Evolutionary conservation across 1,284 basidiomycete genomes (phyloP), one percentile per base, ranked within the genome.

Genomic region (Malassezia obtusa): DNA sequence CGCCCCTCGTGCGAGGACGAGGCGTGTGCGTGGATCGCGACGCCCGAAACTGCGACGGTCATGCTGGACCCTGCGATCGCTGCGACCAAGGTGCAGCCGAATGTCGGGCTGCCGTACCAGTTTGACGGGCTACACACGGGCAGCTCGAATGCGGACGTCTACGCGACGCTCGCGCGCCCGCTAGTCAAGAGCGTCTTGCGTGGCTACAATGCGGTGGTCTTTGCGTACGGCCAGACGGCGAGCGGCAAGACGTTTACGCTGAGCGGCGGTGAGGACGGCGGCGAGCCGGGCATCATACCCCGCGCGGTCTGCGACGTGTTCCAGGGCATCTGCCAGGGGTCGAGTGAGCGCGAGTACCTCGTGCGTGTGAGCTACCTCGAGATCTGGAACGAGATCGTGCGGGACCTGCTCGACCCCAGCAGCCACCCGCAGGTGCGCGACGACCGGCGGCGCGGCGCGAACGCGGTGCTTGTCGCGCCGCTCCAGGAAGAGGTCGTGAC

Each of bases 371-470:
- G 87, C 3, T 95, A 95, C 73, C 82, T 96, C 39, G 91, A 96
- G 67, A 89, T 96, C 49, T 96, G 95, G 78, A 98, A 98, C 75
- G 92, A 98, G 75, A 80, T 82, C 0, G 86, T 98, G 57, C 82
- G 88, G 59, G 90, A 91, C 67, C 77, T 90, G 3, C 81, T 91
- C 25, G 84, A 87, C 1, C 85, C 87, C 0, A 80, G 83, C 5
- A 81, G 80, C 79, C 53, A 59, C 7, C 68, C 71, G 5, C 66
- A 64, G 35, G 60, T 71, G 2, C 59, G 63, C 11, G 65, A 70
- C 28, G 68, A 68, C 22, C 49, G 60, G 1, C 35, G 38, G n/a
- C 32, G 51, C 4, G 62, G 58, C n/a, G 50, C 60, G 0, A 60
- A 57, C 46, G 74, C 64, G 41, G 76, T 76, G 41, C 73, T 75